Base-by-base conservation (phyloP, 495 filamentous ascomycete genomes). In the Trichoderma reesei region DNA sequence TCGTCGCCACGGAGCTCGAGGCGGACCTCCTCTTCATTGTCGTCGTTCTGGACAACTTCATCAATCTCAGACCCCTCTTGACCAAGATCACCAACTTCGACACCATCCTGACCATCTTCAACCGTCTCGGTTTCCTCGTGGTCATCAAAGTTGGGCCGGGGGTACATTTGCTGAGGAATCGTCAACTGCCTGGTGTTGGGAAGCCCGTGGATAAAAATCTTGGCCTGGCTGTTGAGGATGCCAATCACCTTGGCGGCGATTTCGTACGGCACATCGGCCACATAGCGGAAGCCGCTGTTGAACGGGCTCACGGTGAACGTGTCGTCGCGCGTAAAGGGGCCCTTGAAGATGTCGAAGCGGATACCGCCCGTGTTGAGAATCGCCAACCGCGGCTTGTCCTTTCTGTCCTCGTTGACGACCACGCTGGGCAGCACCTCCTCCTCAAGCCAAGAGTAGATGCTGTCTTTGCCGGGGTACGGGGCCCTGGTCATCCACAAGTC, bases 321-420 rank as follows among this genome's bases (percentile, higher is more conserved):
- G 0, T 87, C 87, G 69, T 98, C 94, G 59, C 81, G 84, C 0
- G 94, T 97, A 67, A 97, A 97, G 1, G 86, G 44, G 0, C 94
- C 95, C 71, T 92, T 82, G 81, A 97, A 96, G 66, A 98, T 88
- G 71, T 98, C 94, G 71, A 97, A 98, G 59, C 94, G 88, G 64
- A 98, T 85, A 3, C 89, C 88, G 10, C 94, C 94, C 7, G 91
- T 95, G 71, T 98, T 98, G 36, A 87, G 75, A 66, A 98, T 82
- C 9, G 86, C 88, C 8, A 97, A 76, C 0, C 83, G 80, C 13
- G 91, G 81, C 1, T 71, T 68, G 34, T 80, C 65, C 34, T 67
- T 68, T 16, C 73, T 72, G 61, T 67, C 62, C n/a, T 69, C 38
- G 37, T 74, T 75, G 66, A 71, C 70, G 48, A 90, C 74, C 26